phyloP scores from a whole-genome alignment of 345 rosid genomes.

The Sonneratia caseolaris region DNA sequence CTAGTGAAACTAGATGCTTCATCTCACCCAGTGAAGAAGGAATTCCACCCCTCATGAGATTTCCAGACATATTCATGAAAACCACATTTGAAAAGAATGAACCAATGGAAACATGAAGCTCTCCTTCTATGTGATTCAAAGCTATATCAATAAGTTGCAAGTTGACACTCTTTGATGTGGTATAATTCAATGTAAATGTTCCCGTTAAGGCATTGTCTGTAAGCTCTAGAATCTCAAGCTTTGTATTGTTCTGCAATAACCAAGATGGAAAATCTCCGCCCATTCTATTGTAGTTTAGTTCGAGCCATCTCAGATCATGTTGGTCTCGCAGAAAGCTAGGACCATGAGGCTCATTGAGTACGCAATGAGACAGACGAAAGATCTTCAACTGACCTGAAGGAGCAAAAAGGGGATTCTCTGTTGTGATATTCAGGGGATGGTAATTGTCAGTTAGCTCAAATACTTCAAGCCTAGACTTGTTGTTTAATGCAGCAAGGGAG shows the following conservation, averaged over 20 bases:
- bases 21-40: constrained; percentile 15
- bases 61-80: not conserved
- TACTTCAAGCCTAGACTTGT: not conserved
- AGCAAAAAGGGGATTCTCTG: not conserved
- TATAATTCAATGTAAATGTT: not conserved
- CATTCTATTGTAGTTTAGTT: not conserved
- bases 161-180: not conserved
- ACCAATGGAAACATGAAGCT: constrained; percentile 12
- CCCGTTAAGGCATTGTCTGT: not conserved
- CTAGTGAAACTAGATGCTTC: not conserved
- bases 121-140: not conserved
- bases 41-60: constrained; percentile 14
- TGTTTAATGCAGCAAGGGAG: not conserved
- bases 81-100: not conserved
- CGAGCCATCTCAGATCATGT: not conserved
- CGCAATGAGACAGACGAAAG: not conserved
- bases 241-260: constrained; percentile 23
- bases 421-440: not conserved
- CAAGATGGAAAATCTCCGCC: constrained; percentile 13
- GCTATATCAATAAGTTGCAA: not conserved
- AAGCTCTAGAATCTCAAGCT: not conserved
- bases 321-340: constrained; percentile 14
- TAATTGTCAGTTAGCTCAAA: not conserved
- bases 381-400: not conserved
- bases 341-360: not conserved